phyloP scores from a whole-genome alignment of 1,139 yeast species.

The Citeromyces siamensis region DNA sequence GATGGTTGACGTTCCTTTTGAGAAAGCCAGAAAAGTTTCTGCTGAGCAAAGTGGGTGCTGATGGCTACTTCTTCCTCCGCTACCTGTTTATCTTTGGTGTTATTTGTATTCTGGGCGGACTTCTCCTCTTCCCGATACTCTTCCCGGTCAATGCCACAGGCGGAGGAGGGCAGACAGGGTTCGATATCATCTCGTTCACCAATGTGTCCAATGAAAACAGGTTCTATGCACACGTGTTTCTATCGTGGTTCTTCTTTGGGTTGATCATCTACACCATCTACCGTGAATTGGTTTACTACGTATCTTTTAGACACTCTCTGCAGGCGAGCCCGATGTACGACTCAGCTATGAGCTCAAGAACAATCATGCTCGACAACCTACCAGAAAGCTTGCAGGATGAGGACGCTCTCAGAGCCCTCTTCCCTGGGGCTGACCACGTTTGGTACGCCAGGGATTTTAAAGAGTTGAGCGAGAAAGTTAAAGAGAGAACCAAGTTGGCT shows the following conservation, averaged over 20 bases:
- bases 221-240: conserved; percentile 77
- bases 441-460: conserved; percentile 63
- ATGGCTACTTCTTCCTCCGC: conserved; percentile 60
- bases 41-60: conserved; percentile 63
- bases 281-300: conserved; percentile 72
- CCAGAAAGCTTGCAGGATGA: conserved; percentile 59
- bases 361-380: conserved; percentile 69
- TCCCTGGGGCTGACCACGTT: conserved; percentile 61
- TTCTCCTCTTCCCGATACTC: conserved; percentile 42
- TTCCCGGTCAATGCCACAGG: conserved; percentile 55
- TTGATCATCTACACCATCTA: conserved; percentile 57
- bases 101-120: conserved; percentile 23
- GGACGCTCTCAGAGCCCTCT: conserved; percentile 47
- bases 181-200: conserved; percentile 69
- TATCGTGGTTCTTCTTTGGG: conserved; percentile 74
- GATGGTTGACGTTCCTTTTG: conserved; percentile 46
- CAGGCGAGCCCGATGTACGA: conserved; percentile 75
- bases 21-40: conserved; percentile 52
- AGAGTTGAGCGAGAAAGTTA: conserved; percentile 43
- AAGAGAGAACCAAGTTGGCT: conserved; percentile 51
- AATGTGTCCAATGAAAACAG: conserved; percentile 45
- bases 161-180: conserved; percentile 46
- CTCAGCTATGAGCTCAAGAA: conserved; percentile 58
- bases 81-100: conserved; percentile 35
- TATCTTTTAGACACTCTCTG: conserved; percentile 70